Conservation (phyloP, 208 protist species). For the Trypanosoma congolense region DNA sequence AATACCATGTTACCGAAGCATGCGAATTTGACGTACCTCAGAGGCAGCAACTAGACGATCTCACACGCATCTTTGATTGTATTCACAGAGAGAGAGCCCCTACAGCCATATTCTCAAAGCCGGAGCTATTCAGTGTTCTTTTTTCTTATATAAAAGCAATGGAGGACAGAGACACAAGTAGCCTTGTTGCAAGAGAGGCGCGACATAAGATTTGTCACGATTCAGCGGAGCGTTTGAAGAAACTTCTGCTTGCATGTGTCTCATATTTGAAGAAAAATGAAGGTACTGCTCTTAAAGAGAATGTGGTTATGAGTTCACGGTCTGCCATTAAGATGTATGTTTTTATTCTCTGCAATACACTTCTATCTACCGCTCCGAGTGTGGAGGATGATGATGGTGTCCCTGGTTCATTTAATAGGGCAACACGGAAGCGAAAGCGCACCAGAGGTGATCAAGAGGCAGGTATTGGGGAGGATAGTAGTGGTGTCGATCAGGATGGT, state of each 20-base stretch:
- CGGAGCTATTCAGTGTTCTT: constrained; percentile 59
- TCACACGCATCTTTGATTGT: constrained; percentile 72
- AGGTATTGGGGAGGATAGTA: constrained; percentile 81
- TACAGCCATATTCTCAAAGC: constrained; percentile 69
- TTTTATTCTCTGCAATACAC: constrained; percentile 70
- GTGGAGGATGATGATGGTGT: constrained; percentile 50
- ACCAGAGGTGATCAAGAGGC: constrained; percentile 28
- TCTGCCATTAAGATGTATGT: constrained; percentile 88
- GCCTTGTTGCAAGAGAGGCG: constrained; percentile 43
- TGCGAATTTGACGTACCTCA: constrained; percentile 72
- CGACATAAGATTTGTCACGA: constrained; percentile 89
- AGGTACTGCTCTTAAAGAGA: constrained; percentile 24
- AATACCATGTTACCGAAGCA: constrained; percentile 47
- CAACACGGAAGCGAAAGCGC: constrained; percentile 32
- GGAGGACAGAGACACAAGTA: constrained; percentile 25
- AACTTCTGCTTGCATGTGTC: constrained; percentile 70
- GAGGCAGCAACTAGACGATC: constrained; percentile 74
- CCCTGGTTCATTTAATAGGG: constrained; percentile 26
- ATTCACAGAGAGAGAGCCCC: constrained; percentile 79
- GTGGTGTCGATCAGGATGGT: constrained; percentile 87
- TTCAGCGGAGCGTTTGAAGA: constrained; percentile 75
- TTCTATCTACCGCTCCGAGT: constrained; percentile 44
- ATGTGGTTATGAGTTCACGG: constrained; percentile 54
- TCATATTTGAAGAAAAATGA: constrained; percentile 58
- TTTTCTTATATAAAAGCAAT: constrained; percentile 78